Evolutionary conservation across 2,329 filamentous ascomycete genomes (phyloP), one percentile per base, ranked within the genome.

Genomic region (Calonectria fujianensis): DNA sequence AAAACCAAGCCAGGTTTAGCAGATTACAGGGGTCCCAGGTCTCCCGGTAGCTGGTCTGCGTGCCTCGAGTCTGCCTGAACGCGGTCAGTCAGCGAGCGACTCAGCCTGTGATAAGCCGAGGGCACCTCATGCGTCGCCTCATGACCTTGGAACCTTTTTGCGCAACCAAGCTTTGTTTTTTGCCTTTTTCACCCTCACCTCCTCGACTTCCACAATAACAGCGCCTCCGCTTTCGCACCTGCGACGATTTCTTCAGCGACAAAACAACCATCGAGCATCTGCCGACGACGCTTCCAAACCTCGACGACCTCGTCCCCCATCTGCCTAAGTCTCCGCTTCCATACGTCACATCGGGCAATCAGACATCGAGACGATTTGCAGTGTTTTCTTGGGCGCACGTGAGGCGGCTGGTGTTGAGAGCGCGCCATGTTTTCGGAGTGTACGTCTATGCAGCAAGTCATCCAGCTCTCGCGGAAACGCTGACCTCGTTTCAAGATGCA

Each of bases 391-490:
- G 72, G 73, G 72, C 59, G 76, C 76, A 80, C 79, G 80, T 81
- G 82, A 81, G 84, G 82, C 74, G 83, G 80, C 79, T 81, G 83
- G 77, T 81, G 81, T 80, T 76, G 80, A 82, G 80, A 82, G 79
- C 77, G 80, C 76, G 80, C 76, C 82, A 87, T 87, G 86, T 87
- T 87, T 87, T 98, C 95, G 73, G 95, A 98, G 93, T 98, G 95
- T 97, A 90, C 87, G 95, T 89, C 14, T 31, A 71, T 41, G 14
- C 35, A 52, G 27, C 66, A 35, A 57, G 70, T 51, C 32, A 45
- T 70, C 29, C 45, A 10, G 39, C 32, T 63, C 54, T 35, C 8
- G 24, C 68, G 68, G 41, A 32, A 27, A 57, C 32, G 72, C 76
- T 81, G 69, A 80, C 74, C 63, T 63, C 18, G 37, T 20, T 48